A percentile compares a stretch with the other conserved stretches of the same genome.
These are phyloP conservation scores for Mortierella hygrophila DNA, from an alignment of 192 early-diverging fungal species.

Conservation along the genomic window DNA sequence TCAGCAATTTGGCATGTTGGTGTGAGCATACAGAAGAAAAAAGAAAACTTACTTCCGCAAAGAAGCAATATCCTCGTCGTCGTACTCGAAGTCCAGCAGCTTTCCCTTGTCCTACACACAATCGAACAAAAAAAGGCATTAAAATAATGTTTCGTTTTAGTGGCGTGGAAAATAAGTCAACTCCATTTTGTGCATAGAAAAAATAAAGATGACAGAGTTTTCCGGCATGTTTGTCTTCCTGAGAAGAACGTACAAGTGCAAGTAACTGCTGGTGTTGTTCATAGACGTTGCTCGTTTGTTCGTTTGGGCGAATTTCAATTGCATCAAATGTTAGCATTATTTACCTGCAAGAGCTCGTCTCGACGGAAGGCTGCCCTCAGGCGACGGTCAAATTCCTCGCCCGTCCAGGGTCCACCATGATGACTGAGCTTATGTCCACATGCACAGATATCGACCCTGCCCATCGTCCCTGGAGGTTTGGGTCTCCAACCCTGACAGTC, in stretches of 20 bases:
- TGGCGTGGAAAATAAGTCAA: background rate
- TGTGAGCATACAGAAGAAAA: too few relatives aligned
- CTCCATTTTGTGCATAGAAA: background rate
- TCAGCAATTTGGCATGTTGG: background rate
- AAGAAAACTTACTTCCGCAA: constrained; percentile 57
- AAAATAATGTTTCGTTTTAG: constrained; percentile 3
- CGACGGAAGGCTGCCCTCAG: constrained; percentile 64
- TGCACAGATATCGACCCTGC: constrained; percentile 53
- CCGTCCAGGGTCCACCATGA: constrained; percentile 60
- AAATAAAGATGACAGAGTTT: background rate
- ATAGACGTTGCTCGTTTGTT: background rate
- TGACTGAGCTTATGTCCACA: constrained; percentile 61
- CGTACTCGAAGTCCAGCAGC: constrained; percentile 63
- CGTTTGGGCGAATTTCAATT: too few relatives aligned
- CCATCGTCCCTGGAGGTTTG: constrained; percentile 38
- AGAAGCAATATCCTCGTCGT: constrained; percentile 62
- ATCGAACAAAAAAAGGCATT: background rate
- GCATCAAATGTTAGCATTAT: background rate
- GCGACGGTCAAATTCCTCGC: constrained; percentile 62
- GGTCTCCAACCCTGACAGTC: constrained; percentile 66
- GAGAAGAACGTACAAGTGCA: background rate
- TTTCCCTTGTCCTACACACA: constrained; percentile 64
- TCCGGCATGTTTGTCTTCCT: background rate
- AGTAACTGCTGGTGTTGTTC: background rate
- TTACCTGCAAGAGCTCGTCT: constrained; percentile 63